Conservation (phyloP, 2,329 filamentous ascomycete genomes). For the Exophiala lecanii-corni region DNA sequence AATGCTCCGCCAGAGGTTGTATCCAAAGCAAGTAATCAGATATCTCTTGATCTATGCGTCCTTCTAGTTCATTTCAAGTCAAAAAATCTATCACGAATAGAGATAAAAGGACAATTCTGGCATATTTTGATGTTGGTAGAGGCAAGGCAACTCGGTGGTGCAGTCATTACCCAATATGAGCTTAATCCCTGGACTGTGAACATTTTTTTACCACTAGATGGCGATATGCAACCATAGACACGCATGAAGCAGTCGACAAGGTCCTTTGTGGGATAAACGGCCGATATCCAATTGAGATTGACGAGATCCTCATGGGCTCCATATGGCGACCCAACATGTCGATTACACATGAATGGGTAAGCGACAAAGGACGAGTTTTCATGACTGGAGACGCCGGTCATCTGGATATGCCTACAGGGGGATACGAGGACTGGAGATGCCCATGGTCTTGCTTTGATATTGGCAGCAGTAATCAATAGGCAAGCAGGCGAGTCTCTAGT, state of each 20-base stretch:
- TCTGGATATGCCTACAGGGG: conserved; percentile 33
- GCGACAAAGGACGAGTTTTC: conserved; percentile 22
- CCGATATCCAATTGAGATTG: no score
- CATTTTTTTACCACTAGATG: background rate
- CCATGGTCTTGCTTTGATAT: conserved; percentile 34
- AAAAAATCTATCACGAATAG: conserved; percentile 25
- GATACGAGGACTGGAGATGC: conserved; percentile 36
- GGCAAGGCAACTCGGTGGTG: no score
- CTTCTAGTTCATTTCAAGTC: conserved; percentile 34
- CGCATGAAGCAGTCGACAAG: conserved; percentile 6
- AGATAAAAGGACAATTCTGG: conserved; percentile 31
- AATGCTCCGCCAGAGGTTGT: no score
- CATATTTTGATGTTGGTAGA: conserved; percentile 28
- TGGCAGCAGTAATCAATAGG: conserved; percentile 29
- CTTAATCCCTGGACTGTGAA: no score
- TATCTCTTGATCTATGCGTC: no score
- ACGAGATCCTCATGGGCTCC: conserved; percentile 31
- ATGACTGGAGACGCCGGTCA: conserved; percentile 35
- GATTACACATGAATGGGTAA: conserved; percentile 27
- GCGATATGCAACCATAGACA: background rate
- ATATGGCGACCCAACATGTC: conserved; percentile 30
- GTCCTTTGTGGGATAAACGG: no score
- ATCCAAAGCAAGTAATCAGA: no score
- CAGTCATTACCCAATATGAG: no score
- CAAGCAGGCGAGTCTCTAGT: conserved; percentile 27